These are phyloP conservation scores for Actinidia polygama DNA, from an alignment of 179 eudicot species.

Conservation along the genomic window DNA sequence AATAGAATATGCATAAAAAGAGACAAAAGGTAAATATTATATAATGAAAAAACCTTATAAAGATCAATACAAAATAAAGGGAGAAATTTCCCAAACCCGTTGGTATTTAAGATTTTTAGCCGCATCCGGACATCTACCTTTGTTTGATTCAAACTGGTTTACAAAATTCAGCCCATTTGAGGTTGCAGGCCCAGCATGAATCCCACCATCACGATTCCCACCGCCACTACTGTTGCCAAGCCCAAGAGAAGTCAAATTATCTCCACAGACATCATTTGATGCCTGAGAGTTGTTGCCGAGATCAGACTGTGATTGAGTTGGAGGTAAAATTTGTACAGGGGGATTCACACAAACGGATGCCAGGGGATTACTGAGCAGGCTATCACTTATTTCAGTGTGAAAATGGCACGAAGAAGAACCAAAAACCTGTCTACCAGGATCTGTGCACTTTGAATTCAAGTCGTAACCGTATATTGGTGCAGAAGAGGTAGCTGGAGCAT, in stretches of 20 bases:
- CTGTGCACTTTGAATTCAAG: slow-evolving; percentile 46
- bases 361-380: slow-evolving; percentile 70
- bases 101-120: slow-evolving; percentile 2
- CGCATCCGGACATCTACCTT: slow-evolving; percentile 20
- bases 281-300: slow-evolving; percentile 47
- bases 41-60: neutral
- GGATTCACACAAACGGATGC: slow-evolving; percentile 70
- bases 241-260: slow-evolving; percentile 81
- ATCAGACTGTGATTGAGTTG: slow-evolving; percentile 57
- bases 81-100: neutral
- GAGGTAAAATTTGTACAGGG: slow-evolving; percentile 69
- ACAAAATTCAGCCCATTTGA: slow-evolving; percentile 38
- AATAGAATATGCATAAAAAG: slow-evolving; percentile 9
- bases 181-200: slow-evolving; percentile 32
- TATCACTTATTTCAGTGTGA: slow-evolving; percentile 46
- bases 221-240: slow-evolving; percentile 56
- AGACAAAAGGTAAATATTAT: neutral
- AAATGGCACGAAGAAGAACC: slow-evolving; percentile 43
- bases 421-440: slow-evolving; percentile 41
- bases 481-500: slow-evolving; percentile 43
- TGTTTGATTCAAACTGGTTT: slow-evolving; percentile 31
- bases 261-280: slow-evolving; percentile 49
- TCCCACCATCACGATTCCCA: slow-evolving; percentile 23
- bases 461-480: slow-evolving; percentile 49
- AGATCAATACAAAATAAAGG: neutral